Percentiles rank a stretch among this genome's conserved stretches.
Evolutionary conservation across 2,329 filamentous ascomycete species (phyloP).

Genomic region (Xylariomycetidae sp.): DNA sequence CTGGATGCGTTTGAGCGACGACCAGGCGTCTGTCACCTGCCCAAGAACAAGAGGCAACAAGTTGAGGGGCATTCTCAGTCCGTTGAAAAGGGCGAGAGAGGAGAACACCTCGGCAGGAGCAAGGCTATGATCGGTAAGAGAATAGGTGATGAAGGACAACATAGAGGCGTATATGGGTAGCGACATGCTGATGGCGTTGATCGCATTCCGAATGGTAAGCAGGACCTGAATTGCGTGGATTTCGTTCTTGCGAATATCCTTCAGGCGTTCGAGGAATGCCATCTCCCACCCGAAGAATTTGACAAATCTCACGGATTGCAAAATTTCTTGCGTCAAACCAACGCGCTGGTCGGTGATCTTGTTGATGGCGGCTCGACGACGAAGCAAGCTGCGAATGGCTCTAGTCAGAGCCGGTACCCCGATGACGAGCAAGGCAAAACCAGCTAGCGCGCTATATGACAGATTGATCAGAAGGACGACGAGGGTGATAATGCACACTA

Average conservation of each 20-base stretch:
- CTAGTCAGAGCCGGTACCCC: conserved; percentile 72
- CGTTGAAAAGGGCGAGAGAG: conserved; percentile 89
- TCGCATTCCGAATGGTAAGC: conserved; percentile 76
- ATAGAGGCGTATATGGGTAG: conserved; percentile 93
- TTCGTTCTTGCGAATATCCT: conserved; percentile 69
- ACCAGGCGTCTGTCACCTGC: conserved; percentile 84
- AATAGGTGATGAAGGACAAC: conserved; percentile 85
- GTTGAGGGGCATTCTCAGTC: conserved; percentile 83
- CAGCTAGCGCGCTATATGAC: conserved; percentile 82
- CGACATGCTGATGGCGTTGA: conserved; percentile 79
- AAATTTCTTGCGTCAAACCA: conserved; percentile 84
- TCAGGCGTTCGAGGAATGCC: conserved; percentile 74
- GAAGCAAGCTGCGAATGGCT: conserved; percentile 73
- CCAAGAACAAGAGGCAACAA: conserved; percentile 83
- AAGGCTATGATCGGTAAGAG: conserved; percentile 61
- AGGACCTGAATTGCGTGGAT: conserved; percentile 81
- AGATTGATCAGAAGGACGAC: conserved; percentile 80
- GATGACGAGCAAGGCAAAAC: conserved; percentile 76
- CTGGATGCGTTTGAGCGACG: conserved; percentile 78
- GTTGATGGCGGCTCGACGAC: conserved; percentile 75
- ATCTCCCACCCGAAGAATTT: conserved; percentile 97
- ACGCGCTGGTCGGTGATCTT: conserved; percentile 91
- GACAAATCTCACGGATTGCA: conserved; percentile 88
- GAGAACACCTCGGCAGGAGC: conserved; percentile 81
- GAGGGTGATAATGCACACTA: conserved; percentile 74